Percentiles rank a stretch among this genome's conserved stretches.
Evolutionary conservation across 768 basidiomycete genomes (phyloP).

Genomic region (Galerina marginata): DNA sequence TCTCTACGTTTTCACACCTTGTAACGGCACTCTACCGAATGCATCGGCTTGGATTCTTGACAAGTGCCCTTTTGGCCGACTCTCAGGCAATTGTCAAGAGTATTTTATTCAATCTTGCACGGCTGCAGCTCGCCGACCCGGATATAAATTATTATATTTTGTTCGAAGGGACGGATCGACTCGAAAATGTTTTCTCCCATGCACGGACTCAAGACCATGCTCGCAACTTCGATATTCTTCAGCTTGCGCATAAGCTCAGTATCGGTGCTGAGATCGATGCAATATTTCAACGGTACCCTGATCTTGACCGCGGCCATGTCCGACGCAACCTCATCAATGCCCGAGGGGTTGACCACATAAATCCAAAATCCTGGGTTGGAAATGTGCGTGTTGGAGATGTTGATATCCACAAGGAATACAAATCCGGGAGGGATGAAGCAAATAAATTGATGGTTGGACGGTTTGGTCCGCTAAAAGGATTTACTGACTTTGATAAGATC

Average conservation of each 20-base stretch:
- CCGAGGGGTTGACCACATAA: conserved; percentile 26
- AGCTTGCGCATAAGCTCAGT: conserved; percentile 22
- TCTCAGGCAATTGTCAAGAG: conserved; percentile 41
- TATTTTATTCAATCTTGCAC: conserved; percentile 35
- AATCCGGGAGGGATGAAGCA: conserved; percentile 6
- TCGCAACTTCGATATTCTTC: conserved; percentile 21
- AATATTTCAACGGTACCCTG: conserved; percentile 18
- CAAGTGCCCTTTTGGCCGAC: conserved; percentile 30
- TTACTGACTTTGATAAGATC: conserved; percentile 7
- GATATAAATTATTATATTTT: conserved; percentile 31
- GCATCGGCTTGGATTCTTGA: conserved; percentile 25
- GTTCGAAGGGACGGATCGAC: conserved; percentile 37
- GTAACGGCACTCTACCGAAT: conserved; percentile 11
- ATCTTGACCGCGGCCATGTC: conserved; percentile 17
- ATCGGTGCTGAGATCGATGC: conserved; percentile 23
- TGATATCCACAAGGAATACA: conserved; percentile 9
- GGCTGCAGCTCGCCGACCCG: conserved; percentile 28
- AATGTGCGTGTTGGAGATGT: conserved; percentile 21
- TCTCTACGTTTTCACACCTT: conserved; percentile 36
- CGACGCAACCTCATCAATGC: conserved; percentile 8
- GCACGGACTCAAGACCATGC: conserved; percentile 23
- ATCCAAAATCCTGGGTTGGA: conserved; percentile 28
- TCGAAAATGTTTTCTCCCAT: conserved; percentile 33
- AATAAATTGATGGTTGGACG: conserved; percentile 6
- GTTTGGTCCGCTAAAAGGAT: background rate